phyloP scores from a whole-genome alignment of 176 grass and related monocot species.

The Dactylis glomerata region DNA sequence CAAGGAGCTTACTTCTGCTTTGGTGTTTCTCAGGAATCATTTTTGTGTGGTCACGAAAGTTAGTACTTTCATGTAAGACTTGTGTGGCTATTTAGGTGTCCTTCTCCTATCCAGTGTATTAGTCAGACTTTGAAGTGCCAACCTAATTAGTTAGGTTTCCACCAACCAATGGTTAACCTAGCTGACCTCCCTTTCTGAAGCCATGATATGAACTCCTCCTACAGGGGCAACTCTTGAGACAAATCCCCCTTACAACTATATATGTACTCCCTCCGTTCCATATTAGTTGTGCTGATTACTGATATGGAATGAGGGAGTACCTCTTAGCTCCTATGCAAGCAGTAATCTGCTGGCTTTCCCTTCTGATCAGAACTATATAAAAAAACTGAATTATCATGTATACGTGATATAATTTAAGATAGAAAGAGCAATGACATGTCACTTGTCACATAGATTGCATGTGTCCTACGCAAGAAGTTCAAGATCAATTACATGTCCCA shows the following conservation, averaged over 20 bases:
- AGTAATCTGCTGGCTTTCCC: neutral
- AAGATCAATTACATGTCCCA: neutral
- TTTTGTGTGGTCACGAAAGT: neutral
- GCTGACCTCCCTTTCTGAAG: neutral
- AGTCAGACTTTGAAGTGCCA: neutral
- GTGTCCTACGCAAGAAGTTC: neutral
- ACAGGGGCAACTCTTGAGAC: neutral
- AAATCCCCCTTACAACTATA: neutral
- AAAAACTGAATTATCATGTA: neutral
- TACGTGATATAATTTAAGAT: neutral
- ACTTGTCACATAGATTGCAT: neutral
- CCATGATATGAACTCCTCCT: neutral
- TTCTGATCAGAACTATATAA: neutral
- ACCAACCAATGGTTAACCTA: neutral
- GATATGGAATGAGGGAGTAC: too few relatives aligned
- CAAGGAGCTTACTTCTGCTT: neutral
- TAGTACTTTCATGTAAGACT: neutral
- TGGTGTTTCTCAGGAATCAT: neutral
- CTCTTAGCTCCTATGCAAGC: neutral
- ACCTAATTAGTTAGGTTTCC: neutral
- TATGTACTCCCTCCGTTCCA: too few relatives aligned
- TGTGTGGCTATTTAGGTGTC: constrained; percentile 2
- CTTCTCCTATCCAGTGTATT: neutral
- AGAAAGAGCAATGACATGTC: neutral
- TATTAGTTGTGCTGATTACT: too few relatives aligned